Conservation (phyloP, 805 yeast species). For the Candida adriatica region DNA sequence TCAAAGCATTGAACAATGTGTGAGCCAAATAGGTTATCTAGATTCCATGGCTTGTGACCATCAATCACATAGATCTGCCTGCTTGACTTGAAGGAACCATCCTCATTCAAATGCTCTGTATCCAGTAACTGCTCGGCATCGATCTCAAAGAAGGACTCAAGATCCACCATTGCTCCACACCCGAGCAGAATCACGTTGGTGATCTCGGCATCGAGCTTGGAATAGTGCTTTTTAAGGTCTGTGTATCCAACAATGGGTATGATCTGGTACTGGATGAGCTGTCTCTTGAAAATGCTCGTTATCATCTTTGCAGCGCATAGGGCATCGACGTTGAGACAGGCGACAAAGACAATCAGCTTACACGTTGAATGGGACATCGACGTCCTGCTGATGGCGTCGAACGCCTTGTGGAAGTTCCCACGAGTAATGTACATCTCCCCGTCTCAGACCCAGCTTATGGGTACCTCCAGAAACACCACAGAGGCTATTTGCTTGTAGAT, state of each 20-base stretch:
- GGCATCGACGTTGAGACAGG: conserved; percentile 88
- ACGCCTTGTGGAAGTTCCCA: conserved; percentile 57
- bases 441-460: not conserved
- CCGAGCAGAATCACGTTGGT: conserved; percentile 76
- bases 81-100: conserved; percentile 28
- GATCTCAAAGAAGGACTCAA: conserved; percentile 66
- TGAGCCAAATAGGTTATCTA: conserved; percentile 86
- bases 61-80: conserved; percentile 78
- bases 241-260: conserved; percentile 91
- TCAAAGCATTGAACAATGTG: conserved; percentile 74
- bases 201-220: conserved; percentile 64
- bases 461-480: too few species aligned
- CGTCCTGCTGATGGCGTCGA: conserved; percentile 59
- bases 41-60: conserved; percentile 94
- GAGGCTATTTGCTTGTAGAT: too few species aligned
- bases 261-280: conserved; percentile 78
- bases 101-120: conserved; percentile 21
- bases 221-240: conserved; percentile 61
- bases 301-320: conserved; percentile 82
- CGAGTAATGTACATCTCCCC: conserved; percentile 67
- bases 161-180: conserved; percentile 88
- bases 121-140: conserved; percentile 45
- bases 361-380: conserved; percentile 91
- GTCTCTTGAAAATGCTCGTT: conserved; percentile 63
- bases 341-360: conserved; percentile 68